Evolutionary conservation across 139 green algal species (phyloP).

Genomic region (Limnomonas spitsbergensis): DNA sequence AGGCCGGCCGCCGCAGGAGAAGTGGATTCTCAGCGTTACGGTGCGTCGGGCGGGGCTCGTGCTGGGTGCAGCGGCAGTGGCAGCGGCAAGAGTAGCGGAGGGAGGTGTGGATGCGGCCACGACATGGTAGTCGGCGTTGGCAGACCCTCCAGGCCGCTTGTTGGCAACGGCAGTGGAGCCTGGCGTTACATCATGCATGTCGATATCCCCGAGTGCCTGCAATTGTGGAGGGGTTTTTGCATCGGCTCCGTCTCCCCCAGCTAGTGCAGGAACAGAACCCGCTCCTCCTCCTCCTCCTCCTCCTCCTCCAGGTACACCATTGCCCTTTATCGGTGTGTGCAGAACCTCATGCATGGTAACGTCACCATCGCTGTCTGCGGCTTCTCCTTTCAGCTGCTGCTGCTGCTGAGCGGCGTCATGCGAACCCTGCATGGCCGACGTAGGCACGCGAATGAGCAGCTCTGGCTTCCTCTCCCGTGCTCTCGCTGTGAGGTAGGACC

Average conservation of each 20-base stretch:
- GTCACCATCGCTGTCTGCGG: neutral
- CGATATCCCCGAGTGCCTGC: neutral
- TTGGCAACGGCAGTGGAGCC: neutral
- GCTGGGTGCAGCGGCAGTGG: neutral
- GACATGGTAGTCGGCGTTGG: neutral
- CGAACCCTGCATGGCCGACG: neutral
- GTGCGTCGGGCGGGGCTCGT: neutral
- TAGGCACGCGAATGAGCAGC: neutral
- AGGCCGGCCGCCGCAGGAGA: neutral
- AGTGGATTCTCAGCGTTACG: neutral
- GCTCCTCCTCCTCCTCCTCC: neutral
- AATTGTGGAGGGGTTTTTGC: neutral
- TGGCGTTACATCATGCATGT: constrained; percentile 5
- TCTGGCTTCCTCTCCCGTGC: neutral
- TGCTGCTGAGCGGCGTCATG: neutral
- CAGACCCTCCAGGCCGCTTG: too few relatives aligned
- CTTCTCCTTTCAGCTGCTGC: neutral
- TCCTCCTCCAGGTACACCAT: neutral
- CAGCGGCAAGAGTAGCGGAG: neutral
- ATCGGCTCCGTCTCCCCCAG: neutral
- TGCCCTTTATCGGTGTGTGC: neutral
- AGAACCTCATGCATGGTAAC: neutral
- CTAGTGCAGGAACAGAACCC: neutral
- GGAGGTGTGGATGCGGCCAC: neutral
- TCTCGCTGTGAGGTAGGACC: neutral